Percentiles rank a stretch among this genome's conserved stretches.
Conservation (phyloP, 768 basidiomycete species). For the Cyclocybe cylindracea region DNA sequence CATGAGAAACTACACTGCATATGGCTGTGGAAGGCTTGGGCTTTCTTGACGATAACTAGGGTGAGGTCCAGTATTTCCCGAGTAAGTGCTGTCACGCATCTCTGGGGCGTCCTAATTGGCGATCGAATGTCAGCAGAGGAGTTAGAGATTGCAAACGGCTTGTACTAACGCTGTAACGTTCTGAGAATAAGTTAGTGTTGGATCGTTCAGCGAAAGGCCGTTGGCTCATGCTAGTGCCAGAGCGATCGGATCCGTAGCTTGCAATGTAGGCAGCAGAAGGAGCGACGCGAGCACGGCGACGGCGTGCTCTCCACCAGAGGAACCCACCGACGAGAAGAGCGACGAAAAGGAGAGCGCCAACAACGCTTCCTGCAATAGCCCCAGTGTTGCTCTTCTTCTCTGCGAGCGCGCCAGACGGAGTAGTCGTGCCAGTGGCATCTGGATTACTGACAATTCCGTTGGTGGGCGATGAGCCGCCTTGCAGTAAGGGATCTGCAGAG, state of each 20-base stretch:
- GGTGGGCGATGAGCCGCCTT: neutral
- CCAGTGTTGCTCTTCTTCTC: slow-evolving; percentile 28
- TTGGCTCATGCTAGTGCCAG: slow-evolving; percentile 12
- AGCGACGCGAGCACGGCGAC: slow-evolving; percentile 12
- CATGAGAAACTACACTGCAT: too few species aligned
- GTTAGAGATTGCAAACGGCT: too few species aligned
- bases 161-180: too few species aligned
- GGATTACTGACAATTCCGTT: neutral
- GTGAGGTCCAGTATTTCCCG: too few species aligned
- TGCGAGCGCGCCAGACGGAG: neutral
- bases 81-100: too few species aligned
- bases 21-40: too few species aligned
- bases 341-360: slow-evolving; percentile 39
- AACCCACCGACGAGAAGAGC: slow-evolving; percentile 26
- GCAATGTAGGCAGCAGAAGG: slow-evolving; percentile 18
- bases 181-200: too few species aligned
- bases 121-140: too few species aligned
- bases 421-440: neutral
- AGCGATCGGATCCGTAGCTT: slow-evolving; percentile 9
- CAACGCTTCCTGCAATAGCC: slow-evolving; percentile 49
- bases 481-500: too few species aligned
- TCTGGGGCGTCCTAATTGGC: too few species aligned
- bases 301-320: slow-evolving; percentile 13
- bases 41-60: too few species aligned
- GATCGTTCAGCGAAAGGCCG: slow-evolving; percentile 9